phyloP scores from a whole-genome alignment of 2,329 filamentous ascomycete species.

The Calycina herbarum region DNA sequence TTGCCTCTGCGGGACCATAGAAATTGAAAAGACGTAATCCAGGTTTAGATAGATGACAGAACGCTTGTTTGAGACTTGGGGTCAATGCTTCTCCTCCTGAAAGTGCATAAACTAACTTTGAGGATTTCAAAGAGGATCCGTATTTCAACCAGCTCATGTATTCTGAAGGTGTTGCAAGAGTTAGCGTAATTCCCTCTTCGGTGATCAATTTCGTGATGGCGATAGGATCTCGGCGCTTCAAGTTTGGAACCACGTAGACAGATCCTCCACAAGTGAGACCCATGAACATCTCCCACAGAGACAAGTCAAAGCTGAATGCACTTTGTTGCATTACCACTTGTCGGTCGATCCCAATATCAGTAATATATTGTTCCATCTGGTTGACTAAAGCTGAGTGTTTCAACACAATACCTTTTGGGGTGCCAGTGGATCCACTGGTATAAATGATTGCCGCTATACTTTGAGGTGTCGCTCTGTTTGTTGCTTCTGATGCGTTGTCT shows the following conservation, averaged over 20 bases:
- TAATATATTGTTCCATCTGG: conserved; percentile 18
- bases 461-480: neutral
- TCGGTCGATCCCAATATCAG: neutral
- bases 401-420: conserved; percentile 27
- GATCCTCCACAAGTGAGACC: conserved; percentile 16
- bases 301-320: conserved; percentile 17
- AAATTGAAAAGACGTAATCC: conserved; percentile 12
- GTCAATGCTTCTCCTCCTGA: conserved; percentile 13
- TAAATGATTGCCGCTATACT: conserved; percentile 16
- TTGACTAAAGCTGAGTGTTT: conserved; percentile 25
- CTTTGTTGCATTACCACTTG: conserved; percentile 15
- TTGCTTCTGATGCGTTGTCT: neutral
- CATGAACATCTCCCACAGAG: conserved; percentile 10
- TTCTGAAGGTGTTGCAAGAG: conserved; percentile 13
- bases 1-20: conserved; percentile 20
- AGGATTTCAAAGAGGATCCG: neutral
- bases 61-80: neutral
- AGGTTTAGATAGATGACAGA: neutral
- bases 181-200: conserved; percentile 5
- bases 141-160: conserved; percentile 10
- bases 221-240: conserved; percentile 9
- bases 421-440: conserved; percentile 22
- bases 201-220: conserved; percentile 5
- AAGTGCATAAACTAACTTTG: conserved; percentile 1
- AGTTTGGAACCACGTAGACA: conserved; percentile 11